A percentile compares a stretch with the other conserved stretches of the same genome.
Conservation (phyloP, 176 grass and related monocot genomes). For the Elymus sibiricus region DNA sequence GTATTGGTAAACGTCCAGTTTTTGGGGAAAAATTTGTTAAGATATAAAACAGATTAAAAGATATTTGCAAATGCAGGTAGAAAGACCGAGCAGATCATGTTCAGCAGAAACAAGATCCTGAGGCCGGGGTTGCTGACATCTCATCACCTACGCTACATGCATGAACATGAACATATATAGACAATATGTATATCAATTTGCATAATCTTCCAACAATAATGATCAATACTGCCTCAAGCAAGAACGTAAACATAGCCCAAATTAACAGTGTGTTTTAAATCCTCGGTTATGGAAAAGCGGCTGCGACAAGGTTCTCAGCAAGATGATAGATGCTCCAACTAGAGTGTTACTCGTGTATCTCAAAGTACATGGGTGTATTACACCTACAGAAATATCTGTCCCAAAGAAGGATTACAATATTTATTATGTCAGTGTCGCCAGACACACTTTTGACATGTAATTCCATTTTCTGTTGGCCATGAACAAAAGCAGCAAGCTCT, state of each 20-base stretch:
- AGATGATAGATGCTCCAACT: neutral
- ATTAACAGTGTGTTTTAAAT: neutral
- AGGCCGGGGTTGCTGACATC: no score
- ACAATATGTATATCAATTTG: neutral
- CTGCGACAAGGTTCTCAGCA: neutral
- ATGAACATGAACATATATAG: no score
- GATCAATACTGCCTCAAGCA: neutral
- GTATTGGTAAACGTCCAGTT: no score
- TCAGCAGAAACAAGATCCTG: no score
- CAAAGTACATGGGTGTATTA: neutral
- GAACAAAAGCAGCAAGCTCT: neutral
- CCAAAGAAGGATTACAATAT: constrained; percentile 7
- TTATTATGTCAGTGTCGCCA: constrained; percentile 1
- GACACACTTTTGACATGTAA: neutral
- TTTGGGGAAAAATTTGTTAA: no score
- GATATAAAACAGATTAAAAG: no score
- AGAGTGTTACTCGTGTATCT: neutral
- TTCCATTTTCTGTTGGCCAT: constrained; percentile 13
- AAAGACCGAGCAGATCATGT: no score
- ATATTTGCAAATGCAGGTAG: no score
- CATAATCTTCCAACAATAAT: neutral
- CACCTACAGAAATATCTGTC: neutral
- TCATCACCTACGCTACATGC: no score
- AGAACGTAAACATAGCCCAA: neutral
- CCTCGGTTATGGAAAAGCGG: neutral